Conservation (phyloP, 768 basidiomycete genomes). For the Lactarius hengduanensis region DNA sequence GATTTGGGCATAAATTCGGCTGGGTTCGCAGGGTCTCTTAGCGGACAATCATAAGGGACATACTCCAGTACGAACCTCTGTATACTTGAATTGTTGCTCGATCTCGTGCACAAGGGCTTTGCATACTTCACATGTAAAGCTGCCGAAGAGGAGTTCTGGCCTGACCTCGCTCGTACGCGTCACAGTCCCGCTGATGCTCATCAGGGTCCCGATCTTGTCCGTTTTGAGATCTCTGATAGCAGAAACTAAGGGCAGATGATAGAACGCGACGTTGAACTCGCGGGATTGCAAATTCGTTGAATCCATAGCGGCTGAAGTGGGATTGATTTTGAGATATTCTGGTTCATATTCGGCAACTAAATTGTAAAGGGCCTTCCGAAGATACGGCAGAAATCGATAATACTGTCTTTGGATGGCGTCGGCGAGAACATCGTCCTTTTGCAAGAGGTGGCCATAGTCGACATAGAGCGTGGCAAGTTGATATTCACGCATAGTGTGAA, state of each 20-base stretch:
- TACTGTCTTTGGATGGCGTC: slow-evolving; percentile 93
- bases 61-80: slow-evolving; percentile 59
- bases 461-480: slow-evolving; percentile 95
- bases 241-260: slow-evolving; percentile 89
- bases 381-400: slow-evolving; percentile 94
- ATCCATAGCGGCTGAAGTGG: slow-evolving; percentile 81
- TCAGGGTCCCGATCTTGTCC: slow-evolving; percentile 89
- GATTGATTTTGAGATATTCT: slow-evolving; percentile 93
- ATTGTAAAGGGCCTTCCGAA: slow-evolving; percentile 87
- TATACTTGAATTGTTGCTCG: slow-evolving; percentile 99
- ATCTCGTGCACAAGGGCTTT: slow-evolving; percentile 84
- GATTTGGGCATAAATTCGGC: slow-evolving; percentile 94
- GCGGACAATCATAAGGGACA: slow-evolving; percentile 15
- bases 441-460: slow-evolving; percentile 88
- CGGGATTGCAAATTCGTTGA: slow-evolving; percentile 87
- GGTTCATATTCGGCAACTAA: slow-evolving; percentile 89
- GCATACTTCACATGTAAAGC: slow-evolving; percentile 91
- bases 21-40: slow-evolving; percentile 35
- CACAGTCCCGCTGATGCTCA: slow-evolving; percentile 96
- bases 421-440: slow-evolving; percentile 89
- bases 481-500: slow-evolving; percentile 93
- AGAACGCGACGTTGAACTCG: slow-evolving; percentile 94
- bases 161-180: slow-evolving; percentile 97
- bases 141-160: slow-evolving; percentile 90
- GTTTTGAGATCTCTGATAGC: slow-evolving; percentile 93